Evolutionary conservation across 106 monocot genomes (phyloP).

Genomic region (Ottelia alismoides): DNA sequence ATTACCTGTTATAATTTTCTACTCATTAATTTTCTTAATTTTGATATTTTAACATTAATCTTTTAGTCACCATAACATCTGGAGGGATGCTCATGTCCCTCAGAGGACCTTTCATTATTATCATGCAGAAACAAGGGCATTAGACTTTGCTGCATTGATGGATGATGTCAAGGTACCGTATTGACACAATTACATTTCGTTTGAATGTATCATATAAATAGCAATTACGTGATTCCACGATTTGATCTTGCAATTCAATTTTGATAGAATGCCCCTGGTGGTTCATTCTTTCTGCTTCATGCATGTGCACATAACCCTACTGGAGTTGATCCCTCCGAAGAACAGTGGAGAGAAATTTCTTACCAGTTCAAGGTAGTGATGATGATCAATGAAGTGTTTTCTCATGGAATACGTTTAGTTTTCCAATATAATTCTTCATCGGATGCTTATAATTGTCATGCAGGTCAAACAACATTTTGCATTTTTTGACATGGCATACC

Average conservation of each 20-base stretch:
- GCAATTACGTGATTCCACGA: no score
- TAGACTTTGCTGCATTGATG: slow-evolving; percentile 82
- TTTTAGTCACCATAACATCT: slow-evolving; percentile 94
- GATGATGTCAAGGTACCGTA: slow-evolving; percentile 86
- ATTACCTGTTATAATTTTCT: background rate
- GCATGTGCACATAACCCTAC: slow-evolving; percentile 99
- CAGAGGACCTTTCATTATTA: slow-evolving; percentile 90
- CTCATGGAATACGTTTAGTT: no score
- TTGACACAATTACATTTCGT: background rate
- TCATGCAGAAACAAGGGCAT: slow-evolving; percentile 77
- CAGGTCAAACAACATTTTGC: slow-evolving; percentile 97
- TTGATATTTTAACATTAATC: background rate
- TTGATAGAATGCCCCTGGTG: slow-evolving; percentile 85
- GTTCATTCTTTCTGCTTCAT: slow-evolving; percentile 98
- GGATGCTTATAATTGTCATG: no score
- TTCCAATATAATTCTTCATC: no score
- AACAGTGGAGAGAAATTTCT: slow-evolving; percentile 98
- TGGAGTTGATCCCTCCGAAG: slow-evolving; percentile 96
- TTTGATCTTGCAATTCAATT: no score
- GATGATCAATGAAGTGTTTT: no score
- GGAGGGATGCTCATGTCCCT: slow-evolving; percentile 96
- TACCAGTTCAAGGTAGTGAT: slow-evolving; percentile 77
- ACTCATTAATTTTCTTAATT: slow-evolving; percentile 1
- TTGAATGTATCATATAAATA: no score
- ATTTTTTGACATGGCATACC: slow-evolving; percentile 99